A percentile compares a stretch with the other conserved stretches of the same genome.
phyloP scores from a whole-genome alignment of 257 asterid species.

The Ehretia macrophylla region DNA sequence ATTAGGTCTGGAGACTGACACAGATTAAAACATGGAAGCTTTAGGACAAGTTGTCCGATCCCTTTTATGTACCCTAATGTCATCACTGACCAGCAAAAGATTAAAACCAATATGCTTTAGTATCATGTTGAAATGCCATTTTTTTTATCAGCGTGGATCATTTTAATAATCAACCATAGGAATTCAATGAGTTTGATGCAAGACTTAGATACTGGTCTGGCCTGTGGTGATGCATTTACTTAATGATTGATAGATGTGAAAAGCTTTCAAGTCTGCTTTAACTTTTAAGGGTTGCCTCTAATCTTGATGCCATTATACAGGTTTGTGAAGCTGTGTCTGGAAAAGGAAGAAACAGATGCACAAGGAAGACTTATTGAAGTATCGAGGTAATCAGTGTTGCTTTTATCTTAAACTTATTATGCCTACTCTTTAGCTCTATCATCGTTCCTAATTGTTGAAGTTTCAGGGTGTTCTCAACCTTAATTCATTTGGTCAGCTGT shows the following conservation, averaged over 20 bases:
- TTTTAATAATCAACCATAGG: no score
- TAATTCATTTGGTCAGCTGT: conserved; percentile 45
- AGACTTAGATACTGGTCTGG: no score
- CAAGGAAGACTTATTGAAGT: conserved; percentile 27
- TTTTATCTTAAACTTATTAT: background rate
- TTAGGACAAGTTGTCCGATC: no score
- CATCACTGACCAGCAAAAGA: no score
- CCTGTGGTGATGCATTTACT: background rate
- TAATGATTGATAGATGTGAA: background rate
- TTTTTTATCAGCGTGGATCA: no score
- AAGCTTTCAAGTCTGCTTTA: background rate
- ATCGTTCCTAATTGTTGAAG: conserved; percentile 14
- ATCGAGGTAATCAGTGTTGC: conserved; percentile 35
- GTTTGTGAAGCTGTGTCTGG: conserved; percentile 48
- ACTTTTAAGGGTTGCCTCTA: conserved; percentile 9
- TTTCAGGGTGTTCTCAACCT: conserved; percentile 55
- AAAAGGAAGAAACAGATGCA: conserved; percentile 22
- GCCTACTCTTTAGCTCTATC: conserved; percentile 1
- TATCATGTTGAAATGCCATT: no score
- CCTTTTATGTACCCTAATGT: no score
- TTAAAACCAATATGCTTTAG: no score
- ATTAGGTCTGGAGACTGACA: no score
- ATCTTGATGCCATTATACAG: conserved; percentile 30
- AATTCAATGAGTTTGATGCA: no score
- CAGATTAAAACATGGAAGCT: no score